Base-by-base conservation (phyloP, 306 rosid genomes). In the Cucurbita moschata region DNA sequence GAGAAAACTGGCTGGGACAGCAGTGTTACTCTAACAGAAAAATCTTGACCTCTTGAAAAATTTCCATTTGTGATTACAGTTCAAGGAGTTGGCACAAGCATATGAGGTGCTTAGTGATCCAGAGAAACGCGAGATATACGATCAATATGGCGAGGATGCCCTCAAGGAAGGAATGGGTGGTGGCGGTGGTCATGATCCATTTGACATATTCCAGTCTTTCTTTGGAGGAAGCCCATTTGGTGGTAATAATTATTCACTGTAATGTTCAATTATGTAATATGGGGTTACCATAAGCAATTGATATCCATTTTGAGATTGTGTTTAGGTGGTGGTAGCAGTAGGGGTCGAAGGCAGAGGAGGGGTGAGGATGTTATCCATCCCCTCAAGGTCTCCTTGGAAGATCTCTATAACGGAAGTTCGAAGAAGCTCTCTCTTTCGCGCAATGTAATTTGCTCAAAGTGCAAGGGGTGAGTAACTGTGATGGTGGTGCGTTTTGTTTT, bases 121-220 rank as follows among this genome's bases (percentile, higher is more conserved):
- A 14, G 98, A 90, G 80, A 92, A 92, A 78, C 98, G 98, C 73
- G 96, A 92, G 77, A 81, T 92, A 71, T 92, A 92, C 70, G 98
- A 92, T 77, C 90, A 85, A 39, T 92, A 90, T 59, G 98, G 98
- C 23, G 98, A 93, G 76, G 98, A 93, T 55, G 98, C 96, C 4
- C 97, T 93, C 21, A 93, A 93, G 89, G 97, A 93, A 85, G 98
- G 98, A 86, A 85, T 90, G 97, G 98, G 96, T 12, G 96, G 94
- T 7, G 94, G 96, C 4, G 98, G 92, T 0, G 98, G 88, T 69
- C 97, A 88, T 5, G 97, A 90, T n/a, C 98, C 98, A 13, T 93
- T 90, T 79, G 98, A 93, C 74, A 90, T 93, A 37, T 93, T 93
- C 86, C 85, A 81, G 37, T 90, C 97, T 35, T 93, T 93, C 96